Evolutionary conservation across 139 green algal species (phyloP), one percentile per base, ranked within the genome.

Genomic region (Raphidocelis subcapitata): DNA sequence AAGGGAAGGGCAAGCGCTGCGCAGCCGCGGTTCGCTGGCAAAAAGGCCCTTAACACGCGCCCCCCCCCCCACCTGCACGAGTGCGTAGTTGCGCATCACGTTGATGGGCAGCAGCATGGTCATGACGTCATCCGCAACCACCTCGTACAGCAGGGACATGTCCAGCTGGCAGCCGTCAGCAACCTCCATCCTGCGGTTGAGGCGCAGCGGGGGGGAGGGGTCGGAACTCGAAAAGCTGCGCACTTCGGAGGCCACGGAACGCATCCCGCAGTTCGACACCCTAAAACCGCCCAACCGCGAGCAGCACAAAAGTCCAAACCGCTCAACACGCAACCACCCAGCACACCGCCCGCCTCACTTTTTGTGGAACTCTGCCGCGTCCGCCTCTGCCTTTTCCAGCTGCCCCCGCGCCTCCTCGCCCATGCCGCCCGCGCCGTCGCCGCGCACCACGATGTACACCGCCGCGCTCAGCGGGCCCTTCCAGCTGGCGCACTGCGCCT

Each of bases 381-480:
- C 23, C 2, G 46, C 28, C 49, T 21, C 32, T 23, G 51, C 66
- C 21, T 72, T 37, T 3, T 46, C n/a, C 21, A 72, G 41, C 41
- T 8, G 8, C 41, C 12, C 12, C 41, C 12, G 8, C 8, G 8
- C 41, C 41, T 49, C 41, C 41, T 8, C 8, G 8, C 41, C 41
- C 41, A 49, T 12, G 41, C 41, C 41, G 41, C 41, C 41, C 12
- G 8, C 12, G 54, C 21, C 32, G 23, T 62, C 55, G n/a, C 15
- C 54, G 3, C 57, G 32, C 55, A 74, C 35, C 23, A 54, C 67
- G n/a, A 74, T 32, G 67, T 74, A 74, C 54, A 74, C 67, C 44
- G 37, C 54, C 2, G 67, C 67, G 21, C 24, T 54, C 14, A 74
- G 33, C 8, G 35, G 54, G 36, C 67, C 67, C 35, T n/a, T 56